A percentile compares a stretch with the other conserved stretches of the same genome.
Conservation (phyloP, 2,329 filamentous ascomycete genomes). For the Leptosphaerulina australis region DNA sequence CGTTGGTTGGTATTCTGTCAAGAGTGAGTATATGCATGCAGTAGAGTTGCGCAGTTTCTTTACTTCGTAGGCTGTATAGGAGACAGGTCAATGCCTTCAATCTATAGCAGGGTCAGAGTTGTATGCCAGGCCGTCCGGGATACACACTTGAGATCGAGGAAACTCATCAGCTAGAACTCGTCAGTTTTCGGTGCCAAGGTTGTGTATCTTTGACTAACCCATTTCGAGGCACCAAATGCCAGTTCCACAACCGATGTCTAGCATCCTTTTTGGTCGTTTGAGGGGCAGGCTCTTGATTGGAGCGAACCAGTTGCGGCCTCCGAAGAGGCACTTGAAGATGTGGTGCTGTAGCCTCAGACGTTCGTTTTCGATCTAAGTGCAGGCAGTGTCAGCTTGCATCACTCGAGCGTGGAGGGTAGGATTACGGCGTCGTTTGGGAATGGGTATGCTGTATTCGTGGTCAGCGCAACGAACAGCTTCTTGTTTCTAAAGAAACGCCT, state of each 20-base stretch:
- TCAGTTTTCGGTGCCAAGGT: constrained; percentile 23
- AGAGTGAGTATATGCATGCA: neutral
- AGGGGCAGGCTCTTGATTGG: constrained; percentile 43
- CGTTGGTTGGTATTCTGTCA: constrained; percentile 66
- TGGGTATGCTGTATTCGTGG: constrained; percentile 41
- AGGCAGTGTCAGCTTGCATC: constrained; percentile 17
- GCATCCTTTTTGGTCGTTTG: constrained; percentile 42
- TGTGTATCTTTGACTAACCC: constrained; percentile 37
- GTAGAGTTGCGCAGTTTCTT: neutral
- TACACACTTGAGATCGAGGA: constrained; percentile 40
- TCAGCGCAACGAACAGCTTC: constrained; percentile 27
- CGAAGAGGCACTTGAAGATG: constrained; percentile 47
- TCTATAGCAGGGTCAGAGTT: constrained; percentile 36
- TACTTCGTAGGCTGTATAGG: constrained; percentile 50
- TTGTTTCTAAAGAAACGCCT: constrained; percentile 16
- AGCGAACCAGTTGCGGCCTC: constrained; percentile 45
- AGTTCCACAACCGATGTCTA: constrained; percentile 53
- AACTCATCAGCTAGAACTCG: constrained; percentile 40
- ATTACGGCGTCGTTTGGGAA: constrained; percentile 49
- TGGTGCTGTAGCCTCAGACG: constrained; percentile 49
- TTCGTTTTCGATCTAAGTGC: constrained; percentile 46
- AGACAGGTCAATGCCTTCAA: constrained; percentile 52
- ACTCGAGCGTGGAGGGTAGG: neutral
- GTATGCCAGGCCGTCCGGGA: neutral
- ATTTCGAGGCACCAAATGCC: constrained; percentile 52